Evolutionary conservation across 2,329 filamentous ascomycete genomes (phyloP), one percentile per base, ranked within the genome.

Genomic region (Exophiala calicioides): DNA sequence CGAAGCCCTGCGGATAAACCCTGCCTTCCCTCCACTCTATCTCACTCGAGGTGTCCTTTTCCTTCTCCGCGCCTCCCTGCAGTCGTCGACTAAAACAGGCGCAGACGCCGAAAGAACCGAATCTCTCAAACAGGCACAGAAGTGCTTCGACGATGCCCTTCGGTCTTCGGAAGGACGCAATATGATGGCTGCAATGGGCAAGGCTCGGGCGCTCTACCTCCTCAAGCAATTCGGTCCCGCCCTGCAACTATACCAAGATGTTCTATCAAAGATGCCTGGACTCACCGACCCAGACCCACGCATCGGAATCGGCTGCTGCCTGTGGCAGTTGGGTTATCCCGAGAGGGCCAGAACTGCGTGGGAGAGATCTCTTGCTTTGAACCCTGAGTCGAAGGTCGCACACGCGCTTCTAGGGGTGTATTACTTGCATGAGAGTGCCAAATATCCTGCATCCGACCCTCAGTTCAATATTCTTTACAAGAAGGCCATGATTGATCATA

Each of bases 261-360:
- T 90, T 12, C 73, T 98, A 39, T 77, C 83, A 59, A 90, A 86
- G 67, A 90, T 90, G 74, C 93, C 93, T 2, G 83, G 88, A 57
- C 77, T 97, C 61, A 81, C 86, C 31, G 93, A 98, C 62, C 93
- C 93, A 0, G 93, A 98, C 67, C 94, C 93, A 58, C 82, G 94
- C 59, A 91, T 98, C 58, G 93, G 93, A 44, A 91, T 98, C 62
- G 93, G 93, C 34, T 93, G 89, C 68, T 98, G 93, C 73, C 85
- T 96, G 66, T 98, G 94, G 93, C 88, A 95, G 67, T 77, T 98
- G 20, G 90, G 90, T 8, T 90, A 88, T 74, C 96, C 94, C 67
- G 88, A 95, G 24, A 89, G 95, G 60, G 93, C 94, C 5, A 91
- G 88, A 63, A 74, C 77, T 36, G 91, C 93, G 9, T 98, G 93